Percentiles rank a stretch among this genome's conserved stretches.
These are phyloP conservation scores for Hyaloscypha hepaticicola DNA, from an alignment of 495 filamentous ascomycete genomes.

Conservation along the genomic window DNA sequence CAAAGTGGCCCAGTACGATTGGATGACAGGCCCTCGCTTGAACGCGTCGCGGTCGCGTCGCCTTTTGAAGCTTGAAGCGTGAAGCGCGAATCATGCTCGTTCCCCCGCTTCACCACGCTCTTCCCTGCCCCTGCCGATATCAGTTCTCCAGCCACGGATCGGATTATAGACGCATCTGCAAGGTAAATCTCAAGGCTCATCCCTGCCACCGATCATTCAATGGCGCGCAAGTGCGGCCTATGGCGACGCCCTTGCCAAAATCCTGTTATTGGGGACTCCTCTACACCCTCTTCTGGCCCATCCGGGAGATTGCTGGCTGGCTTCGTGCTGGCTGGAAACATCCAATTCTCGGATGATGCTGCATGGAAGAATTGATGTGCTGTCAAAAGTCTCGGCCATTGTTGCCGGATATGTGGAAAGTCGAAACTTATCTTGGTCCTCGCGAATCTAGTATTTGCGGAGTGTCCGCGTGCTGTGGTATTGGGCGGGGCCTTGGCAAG, in stretches of 20 bases:
- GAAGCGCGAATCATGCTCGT: neutral
- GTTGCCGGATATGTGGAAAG: constrained; percentile 5
- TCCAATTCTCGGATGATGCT: constrained; percentile 1
- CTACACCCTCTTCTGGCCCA: constrained; percentile 2
- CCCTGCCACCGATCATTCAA: constrained; percentile 15
- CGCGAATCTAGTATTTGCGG: neutral
- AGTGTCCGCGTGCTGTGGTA: neutral
- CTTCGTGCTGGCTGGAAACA: constrained; percentile 6
- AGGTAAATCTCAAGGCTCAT: constrained; percentile 22
- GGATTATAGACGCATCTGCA: constrained; percentile 19
- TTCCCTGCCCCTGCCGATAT: neutral
- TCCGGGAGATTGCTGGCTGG: constrained; percentile 2
- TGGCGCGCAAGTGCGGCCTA: neutral
- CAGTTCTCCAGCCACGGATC: constrained; percentile 11
- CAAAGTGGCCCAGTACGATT: no score
- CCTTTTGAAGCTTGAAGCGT: neutral
- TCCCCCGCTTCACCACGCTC: neutral
- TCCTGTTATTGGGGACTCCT: neutral
- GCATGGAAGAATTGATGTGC: constrained; percentile 14
- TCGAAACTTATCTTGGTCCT: neutral
- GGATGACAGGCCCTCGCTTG: neutral
- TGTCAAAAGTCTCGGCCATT: constrained; percentile 16
- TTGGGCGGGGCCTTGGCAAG: neutral
- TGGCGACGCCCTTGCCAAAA: constrained; percentile 7
- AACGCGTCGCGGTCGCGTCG: neutral